Base-by-base conservation (phyloP, 2,329 filamentous ascomycete genomes). In the Neonectria magnoliae region DNA sequence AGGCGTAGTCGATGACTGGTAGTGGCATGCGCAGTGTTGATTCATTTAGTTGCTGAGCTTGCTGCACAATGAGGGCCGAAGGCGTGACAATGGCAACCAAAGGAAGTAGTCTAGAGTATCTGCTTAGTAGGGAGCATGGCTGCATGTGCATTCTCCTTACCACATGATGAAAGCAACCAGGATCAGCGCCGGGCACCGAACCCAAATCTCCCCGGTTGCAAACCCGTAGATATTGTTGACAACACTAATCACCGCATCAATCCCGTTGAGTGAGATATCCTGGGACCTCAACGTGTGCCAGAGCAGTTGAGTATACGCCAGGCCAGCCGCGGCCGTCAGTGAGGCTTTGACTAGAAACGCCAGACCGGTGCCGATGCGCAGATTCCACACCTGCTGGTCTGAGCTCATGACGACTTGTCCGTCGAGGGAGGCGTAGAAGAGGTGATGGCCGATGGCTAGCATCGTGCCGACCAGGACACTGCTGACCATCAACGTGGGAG, bases 381-480 rank as follows among this genome's bases (percentile, higher is more conserved):
- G 5, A 5, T 47, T 65, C 65, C 66, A 68, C n/a, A 68, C 65
- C 31, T 68, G 66, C 0, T 68, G 66, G 0, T 16, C 44, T 0
- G 61, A 47, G 3, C 10, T 62, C 14, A 45, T 18, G 3, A 65
- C 25, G 0, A 68, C 31, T 0, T 33, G 20, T 0, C 25, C 18
- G 0, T 68, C 10, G 0, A 65, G 31, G 6, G 29, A 55, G 0
- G 45, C 8, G 14, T 68, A 68, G 16, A 55, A 68, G 0, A 68
- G n/a, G 9, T 68, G 65, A 9, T 68, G 66, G 0, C 42, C 53
- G 0, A 68, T 18, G 4, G 65, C 65, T 0, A 68, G 54, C 0
- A 42, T 0, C 2, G 62, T 1, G 16, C 61, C 66, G 0, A 42
- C 11, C 0, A 65, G 3, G 0, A 68, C 48, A 14, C 65, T 62